Conservation (phyloP, 768 basidiomycete genomes). For the Podaxis mareebaensis region DNA sequence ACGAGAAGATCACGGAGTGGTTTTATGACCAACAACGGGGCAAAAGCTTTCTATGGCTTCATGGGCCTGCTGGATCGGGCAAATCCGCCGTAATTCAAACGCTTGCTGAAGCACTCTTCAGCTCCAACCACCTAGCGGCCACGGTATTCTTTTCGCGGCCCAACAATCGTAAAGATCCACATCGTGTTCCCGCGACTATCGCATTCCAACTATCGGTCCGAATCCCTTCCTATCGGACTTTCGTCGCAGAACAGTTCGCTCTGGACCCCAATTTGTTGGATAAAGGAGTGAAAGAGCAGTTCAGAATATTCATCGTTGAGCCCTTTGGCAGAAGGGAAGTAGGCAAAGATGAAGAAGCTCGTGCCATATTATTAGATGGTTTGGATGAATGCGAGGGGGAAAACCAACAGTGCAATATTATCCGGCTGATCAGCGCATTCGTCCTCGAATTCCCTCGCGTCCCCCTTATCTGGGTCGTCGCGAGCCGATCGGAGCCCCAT, state of each 20-base stretch:
- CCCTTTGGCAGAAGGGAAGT: neutral
- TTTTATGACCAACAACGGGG: neutral
- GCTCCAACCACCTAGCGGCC: neutral
- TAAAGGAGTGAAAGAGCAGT: neutral
- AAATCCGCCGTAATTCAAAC: slow-evolving; percentile 13
- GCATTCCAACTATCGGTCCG: slow-evolving; percentile 4
- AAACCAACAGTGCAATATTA: neutral
- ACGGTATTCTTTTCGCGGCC: slow-evolving; percentile 11
- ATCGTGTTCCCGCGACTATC: neutral
- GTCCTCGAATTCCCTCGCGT: neutral
- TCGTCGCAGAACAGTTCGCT: neutral
- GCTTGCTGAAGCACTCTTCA: neutral
- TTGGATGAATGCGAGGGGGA: neutral
- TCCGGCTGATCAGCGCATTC: neutral
- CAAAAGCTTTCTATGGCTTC: slow-evolving; percentile 1
- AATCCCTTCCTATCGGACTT: neutral
- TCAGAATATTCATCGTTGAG: neutral
- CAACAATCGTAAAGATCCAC: neutral
- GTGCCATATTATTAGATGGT: neutral
- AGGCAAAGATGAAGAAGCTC: neutral
- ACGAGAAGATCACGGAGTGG: neutral
- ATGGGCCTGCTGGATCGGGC: slow-evolving; percentile 14
- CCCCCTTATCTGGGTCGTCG: neutral
- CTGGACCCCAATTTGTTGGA: neutral
- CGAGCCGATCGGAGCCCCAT: neutral